phyloP scores from a whole-genome alignment of 257 asterid genomes.

The Asclepias syriaca region DNA sequence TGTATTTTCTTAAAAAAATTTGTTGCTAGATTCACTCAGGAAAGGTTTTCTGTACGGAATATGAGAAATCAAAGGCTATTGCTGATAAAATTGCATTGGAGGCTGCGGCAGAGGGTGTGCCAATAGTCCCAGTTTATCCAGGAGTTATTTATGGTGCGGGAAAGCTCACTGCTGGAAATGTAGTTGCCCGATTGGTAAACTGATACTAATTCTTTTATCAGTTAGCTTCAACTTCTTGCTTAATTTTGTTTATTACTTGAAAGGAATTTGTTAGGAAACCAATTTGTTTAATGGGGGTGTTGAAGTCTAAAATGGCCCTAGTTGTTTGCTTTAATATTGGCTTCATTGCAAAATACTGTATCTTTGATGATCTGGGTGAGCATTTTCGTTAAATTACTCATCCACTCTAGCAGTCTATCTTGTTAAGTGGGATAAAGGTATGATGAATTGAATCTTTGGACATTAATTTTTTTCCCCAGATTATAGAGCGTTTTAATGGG shows the following conservation, averaged over 20 bases:
- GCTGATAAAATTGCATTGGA: constrained; percentile 76
- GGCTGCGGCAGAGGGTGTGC: constrained; percentile 75
- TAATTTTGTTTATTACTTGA: background rate
- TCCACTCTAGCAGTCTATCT: background rate
- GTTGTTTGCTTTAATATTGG: background rate
- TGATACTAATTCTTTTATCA: background rate
- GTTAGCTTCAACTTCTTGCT: background rate
- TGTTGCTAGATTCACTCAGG: constrained; percentile 55
- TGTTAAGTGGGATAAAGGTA: background rate
- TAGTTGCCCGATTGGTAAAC: constrained; percentile 67
- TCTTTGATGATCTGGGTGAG: background rate
- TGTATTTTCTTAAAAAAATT: background rate
- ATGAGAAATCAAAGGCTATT: constrained; percentile 78
- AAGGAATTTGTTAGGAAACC: background rate
- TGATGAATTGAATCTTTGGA: constrained; percentile 6
- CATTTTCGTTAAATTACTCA: background rate
- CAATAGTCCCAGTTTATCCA: constrained; percentile 78
- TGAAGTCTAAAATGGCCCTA: background rate
- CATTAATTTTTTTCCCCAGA: constrained; percentile 38
- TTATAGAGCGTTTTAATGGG: constrained; percentile 71
- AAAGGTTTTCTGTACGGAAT: constrained; percentile 63
- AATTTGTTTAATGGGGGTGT: background rate
- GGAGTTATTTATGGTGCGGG: constrained; percentile 96
- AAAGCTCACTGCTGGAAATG: constrained; percentile 74
- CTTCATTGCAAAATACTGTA: background rate